phyloP scores from a whole-genome alignment of 208 protist genomes.

The Wallacemonas sp. region DNA sequence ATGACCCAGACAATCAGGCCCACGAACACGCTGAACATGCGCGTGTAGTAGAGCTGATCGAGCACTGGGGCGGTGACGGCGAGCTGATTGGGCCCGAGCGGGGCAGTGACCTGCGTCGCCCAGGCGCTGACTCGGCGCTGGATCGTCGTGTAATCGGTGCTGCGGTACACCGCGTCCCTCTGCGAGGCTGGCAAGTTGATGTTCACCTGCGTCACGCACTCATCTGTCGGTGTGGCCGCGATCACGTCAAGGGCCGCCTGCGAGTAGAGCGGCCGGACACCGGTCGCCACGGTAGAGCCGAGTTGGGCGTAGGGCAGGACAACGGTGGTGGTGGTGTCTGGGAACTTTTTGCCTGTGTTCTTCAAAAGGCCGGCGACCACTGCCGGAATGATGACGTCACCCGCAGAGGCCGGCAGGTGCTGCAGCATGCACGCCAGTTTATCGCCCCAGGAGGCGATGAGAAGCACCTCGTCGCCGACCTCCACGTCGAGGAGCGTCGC shows the following conservation, averaged over 20 bases:
- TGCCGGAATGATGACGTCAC: constrained; percentile 29
- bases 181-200: constrained; percentile 51
- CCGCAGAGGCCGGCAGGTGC: not conserved
- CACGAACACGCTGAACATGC: constrained; percentile 88
- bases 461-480: constrained; percentile 36
- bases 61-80: constrained; percentile 48
- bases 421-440: constrained; percentile 22
- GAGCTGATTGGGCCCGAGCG: constrained; percentile 77
- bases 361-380: constrained; percentile 29
- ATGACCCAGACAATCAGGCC: constrained; percentile 93
- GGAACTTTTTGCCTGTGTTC: constrained; percentile 32
- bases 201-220: constrained; percentile 42
- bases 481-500: constrained; percentile 18
- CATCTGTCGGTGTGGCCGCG: constrained; percentile 19
- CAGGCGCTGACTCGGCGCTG: constrained; percentile 47
- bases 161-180: constrained; percentile 37
- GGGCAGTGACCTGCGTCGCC: constrained; percentile 40
- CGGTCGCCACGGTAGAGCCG: constrained; percentile 25
- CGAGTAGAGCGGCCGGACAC: constrained; percentile 24
- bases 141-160: constrained; percentile 55
- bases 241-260: constrained; percentile 13
- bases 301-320: constrained; percentile 36
- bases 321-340: constrained; percentile 18
- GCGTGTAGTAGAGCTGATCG: constrained; percentile 35
- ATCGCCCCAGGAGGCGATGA: constrained; percentile 21